These are phyloP conservation scores for Tetradesmus lagerheimii DNA, from an alignment of 139 green algal genomes.

Conservation along the genomic window DNA sequence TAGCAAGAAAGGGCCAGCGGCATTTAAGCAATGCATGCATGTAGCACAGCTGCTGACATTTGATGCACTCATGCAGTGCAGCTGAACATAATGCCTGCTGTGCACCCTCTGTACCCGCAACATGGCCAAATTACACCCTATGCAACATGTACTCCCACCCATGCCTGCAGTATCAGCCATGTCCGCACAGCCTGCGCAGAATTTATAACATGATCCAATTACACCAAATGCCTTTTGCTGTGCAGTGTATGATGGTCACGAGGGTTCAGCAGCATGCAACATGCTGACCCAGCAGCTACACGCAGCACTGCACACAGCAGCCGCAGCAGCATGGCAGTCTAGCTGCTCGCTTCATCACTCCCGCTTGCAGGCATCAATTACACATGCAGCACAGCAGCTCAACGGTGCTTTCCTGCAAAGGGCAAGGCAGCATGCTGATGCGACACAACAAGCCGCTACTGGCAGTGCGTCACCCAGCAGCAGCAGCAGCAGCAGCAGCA, in stretches of 20 bases:
- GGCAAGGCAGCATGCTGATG: not conserved
- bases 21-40: no score
- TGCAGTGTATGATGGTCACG: constrained; percentile 49
- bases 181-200: not conserved
- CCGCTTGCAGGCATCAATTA: not conserved
- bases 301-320: not conserved
- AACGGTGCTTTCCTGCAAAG: constrained; percentile 4
- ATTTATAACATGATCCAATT: no score
- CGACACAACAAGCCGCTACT: not conserved
- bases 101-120: no score
- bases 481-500: not conserved
- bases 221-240: not conserved
- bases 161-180: not conserved
- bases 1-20: no score
- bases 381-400: not conserved
- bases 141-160: not conserved
- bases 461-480: not conserved
- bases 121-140: no score
- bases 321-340: not conserved
- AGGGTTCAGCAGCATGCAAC: constrained; percentile 25
- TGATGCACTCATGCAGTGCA: no score
- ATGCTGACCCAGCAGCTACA: constrained; percentile 28
- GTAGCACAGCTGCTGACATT: no score
- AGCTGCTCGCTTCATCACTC: constrained; percentile 11
- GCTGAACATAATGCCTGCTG: no score